These are phyloP conservation scores for Multifurca ochricompacta DNA, from an alignment of 768 basidiomycete species.

Conservation along the genomic window DNA sequence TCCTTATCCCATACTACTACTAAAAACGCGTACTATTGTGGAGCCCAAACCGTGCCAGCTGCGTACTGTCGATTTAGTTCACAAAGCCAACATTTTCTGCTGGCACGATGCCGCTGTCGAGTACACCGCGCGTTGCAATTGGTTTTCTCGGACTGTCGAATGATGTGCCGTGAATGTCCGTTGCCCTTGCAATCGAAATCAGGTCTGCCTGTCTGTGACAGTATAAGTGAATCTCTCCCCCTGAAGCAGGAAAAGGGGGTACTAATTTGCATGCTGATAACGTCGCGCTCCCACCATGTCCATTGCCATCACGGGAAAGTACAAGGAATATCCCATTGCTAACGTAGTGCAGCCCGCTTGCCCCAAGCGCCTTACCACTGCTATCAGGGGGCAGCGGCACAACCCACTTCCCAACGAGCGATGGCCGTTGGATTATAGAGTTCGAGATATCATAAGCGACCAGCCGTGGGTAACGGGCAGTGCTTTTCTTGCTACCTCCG, in stretches of 20 bases:
- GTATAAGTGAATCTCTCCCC: background rate
- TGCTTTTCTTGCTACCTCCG: constrained; percentile 41
- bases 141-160: constrained; percentile 49
- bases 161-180: constrained; percentile 49
- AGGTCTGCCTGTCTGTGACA: constrained; percentile 47
- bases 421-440: constrained; percentile 27
- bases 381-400: constrained; percentile 48
- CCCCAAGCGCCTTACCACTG: constrained; percentile 42
- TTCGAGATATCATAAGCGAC: constrained; percentile 46
- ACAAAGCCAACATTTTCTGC: constrained; percentile 52
- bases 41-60: constrained; percentile 54
- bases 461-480: constrained; percentile 46
- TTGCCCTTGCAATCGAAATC: constrained; percentile 48
- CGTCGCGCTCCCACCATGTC: constrained; percentile 43
- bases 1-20: background rate
- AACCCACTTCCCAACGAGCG: constrained; percentile 49
- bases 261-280: constrained; percentile 47
- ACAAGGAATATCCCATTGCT: constrained; percentile 47
- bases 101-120: constrained; percentile 41
- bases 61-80: constrained; percentile 41
- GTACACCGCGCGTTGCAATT: constrained; percentile 41
- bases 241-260: background rate
- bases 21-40: constrained; percentile 42
- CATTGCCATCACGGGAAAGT: constrained; percentile 53
- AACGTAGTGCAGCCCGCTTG: constrained; percentile 54